Base-by-base conservation (phyloP, 257 asterid species). In the Agastache rugosa region DNA sequence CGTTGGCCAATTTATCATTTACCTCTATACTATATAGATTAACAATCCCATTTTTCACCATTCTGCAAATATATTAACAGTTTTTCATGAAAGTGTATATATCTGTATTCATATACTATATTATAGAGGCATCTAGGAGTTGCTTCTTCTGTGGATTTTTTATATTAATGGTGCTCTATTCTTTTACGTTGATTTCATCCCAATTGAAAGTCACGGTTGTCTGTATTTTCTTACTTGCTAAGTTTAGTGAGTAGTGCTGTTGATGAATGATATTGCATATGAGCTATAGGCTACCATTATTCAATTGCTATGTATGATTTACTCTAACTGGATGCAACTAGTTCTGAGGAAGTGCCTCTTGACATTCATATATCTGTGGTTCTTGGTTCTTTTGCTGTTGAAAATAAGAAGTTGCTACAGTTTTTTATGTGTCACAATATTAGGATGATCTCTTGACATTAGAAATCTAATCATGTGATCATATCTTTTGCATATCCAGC, bases 401-500 rank as follows among this genome's bases (percentile, higher is more conserved):
- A 50, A 37, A 14, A 7, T 25, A 12, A 42, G 63, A 19, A 41
- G 22, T 63, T 50, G 23, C 47, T 56, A 4, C 63, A 23, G 35
- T 54, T 67, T 73, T 29, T 17, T 68, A n/a, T 42, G 63, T 31
- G 34, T 65, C 47, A 59, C 20, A 27, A 8, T 67, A 8, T 22
- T 31, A 11, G 16, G 59, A 53, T 27, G 50, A 58, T 58, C 53
- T 74, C 19, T 60, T 37, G 69, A 25, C 54, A 69, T 48, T 68
- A 51, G 10, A 70, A 71, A 54, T 65, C 74, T 64, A 75, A 25
- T 66, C 62, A 66, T 44, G 8, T 74, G 67, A 78, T 62, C 73
- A 44, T 37, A 1, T 70, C 72, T 76, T 70, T 70, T 84, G 63
- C 70, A 66, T 72, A 19, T 41, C 73, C 75, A 66, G 87, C 91